Evolutionary conservation across 2,329 filamentous ascomycete species (phyloP).

Genomic region (Nothophaeocryptopus gaeumannii): DNA sequence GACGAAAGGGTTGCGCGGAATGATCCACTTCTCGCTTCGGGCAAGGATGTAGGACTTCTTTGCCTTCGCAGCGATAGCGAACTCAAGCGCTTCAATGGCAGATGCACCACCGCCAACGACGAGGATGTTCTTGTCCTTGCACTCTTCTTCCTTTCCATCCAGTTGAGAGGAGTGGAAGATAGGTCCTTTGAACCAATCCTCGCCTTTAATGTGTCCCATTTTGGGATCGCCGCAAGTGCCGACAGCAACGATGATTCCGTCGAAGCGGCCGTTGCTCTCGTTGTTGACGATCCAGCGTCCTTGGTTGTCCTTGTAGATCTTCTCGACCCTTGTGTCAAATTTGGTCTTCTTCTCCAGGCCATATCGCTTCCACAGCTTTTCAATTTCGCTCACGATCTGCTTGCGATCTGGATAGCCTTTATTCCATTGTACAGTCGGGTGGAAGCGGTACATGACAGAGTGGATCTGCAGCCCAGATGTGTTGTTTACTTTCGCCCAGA

Average conservation of each 20-base stretch:
- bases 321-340: slow-evolving; percentile 68
- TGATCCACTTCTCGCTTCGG: slow-evolving; percentile 43
- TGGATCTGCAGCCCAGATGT: slow-evolving; percentile 82
- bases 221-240: slow-evolving; percentile 79
- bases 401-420: slow-evolving; percentile 73
- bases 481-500: slow-evolving; percentile 59
- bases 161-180: slow-evolving; percentile 74
- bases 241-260: slow-evolving; percentile 73
- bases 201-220: slow-evolving; percentile 66
- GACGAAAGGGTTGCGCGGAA: slow-evolving; percentile 70
- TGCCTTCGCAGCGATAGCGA: slow-evolving; percentile 65
- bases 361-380: slow-evolving; percentile 71
- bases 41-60: slow-evolving; percentile 69
- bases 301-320: slow-evolving; percentile 64
- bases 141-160: slow-evolving; percentile 65
- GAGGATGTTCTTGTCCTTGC: slow-evolving; percentile 72
- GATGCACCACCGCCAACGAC: slow-evolving; percentile 79
- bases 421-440: slow-evolving; percentile 72
- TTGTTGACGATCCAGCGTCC: slow-evolving; percentile 79
- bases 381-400: slow-evolving; percentile 72
- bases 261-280: slow-evolving; percentile 66
- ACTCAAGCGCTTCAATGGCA: slow-evolving; percentile 80
- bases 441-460: slow-evolving; percentile 83
- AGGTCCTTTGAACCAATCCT: slow-evolving; percentile 68
- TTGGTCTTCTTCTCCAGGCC: slow-evolving; percentile 66